Percentiles rank a stretch among this genome's conserved stretches.
Conservation (phyloP, 345 rosid genomes). For the Laguncularia racemosa region DNA sequence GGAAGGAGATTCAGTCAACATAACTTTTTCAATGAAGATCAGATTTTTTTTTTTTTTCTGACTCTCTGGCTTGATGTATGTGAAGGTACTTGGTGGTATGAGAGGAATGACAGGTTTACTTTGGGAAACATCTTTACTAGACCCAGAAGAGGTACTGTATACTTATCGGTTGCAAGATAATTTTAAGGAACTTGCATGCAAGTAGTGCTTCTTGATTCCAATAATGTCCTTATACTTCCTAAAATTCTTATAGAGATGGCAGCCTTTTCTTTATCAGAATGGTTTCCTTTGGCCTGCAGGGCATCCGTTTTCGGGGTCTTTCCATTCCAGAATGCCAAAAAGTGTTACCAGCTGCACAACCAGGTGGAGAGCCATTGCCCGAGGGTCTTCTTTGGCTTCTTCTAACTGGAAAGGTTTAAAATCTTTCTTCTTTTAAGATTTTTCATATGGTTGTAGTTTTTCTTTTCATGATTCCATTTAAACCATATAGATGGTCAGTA, state of each 20-base stretch:
- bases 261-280: constrained; percentile 3
- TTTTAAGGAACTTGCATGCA: not conserved
- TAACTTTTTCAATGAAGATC: no score
- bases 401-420: constrained; percentile 83
- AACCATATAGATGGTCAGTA: no score
- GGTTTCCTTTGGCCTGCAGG: constrained; percentile 36
- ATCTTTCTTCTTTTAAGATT: not conserved
- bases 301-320: constrained; percentile 89
- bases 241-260: not conserved
- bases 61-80: no score
- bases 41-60: no score
- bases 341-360: constrained; percentile 74
- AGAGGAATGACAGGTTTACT: constrained; percentile 98
- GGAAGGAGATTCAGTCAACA: no score
- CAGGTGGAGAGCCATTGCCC: constrained; percentile 92
- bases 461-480: no score
- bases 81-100: constrained; percentile 95
- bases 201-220: not conserved
- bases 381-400: constrained; percentile 99
- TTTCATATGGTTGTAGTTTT: no score
- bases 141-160: constrained; percentile 75
- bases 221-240: not conserved
- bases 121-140: constrained; percentile 98
- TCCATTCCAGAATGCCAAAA: constrained; percentile 98
- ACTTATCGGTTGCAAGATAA: not conserved